Evolutionary conservation across 2,329 filamentous ascomycete species (phyloP).

Genomic region (Aschersonia sp.): DNA sequence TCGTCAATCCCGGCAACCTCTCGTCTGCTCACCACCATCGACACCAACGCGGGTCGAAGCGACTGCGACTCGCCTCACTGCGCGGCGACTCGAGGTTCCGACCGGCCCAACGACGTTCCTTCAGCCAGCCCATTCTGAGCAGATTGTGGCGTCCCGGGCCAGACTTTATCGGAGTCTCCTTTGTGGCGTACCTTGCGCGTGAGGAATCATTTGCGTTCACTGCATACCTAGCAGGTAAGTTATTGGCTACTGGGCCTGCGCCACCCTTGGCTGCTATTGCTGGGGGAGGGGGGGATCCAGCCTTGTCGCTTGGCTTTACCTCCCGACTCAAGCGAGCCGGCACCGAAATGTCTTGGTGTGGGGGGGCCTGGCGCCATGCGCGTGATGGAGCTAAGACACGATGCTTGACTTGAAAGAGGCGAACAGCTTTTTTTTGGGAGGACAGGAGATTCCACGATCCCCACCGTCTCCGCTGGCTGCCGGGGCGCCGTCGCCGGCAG

Average conservation of each 20-base stretch:
- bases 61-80: neutral
- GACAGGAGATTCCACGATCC: neutral
- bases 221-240: neutral
- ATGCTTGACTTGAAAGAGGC: neutral
- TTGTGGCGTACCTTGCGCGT: too few relatives aligned
- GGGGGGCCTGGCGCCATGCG: neutral
- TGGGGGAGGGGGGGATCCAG: too few relatives aligned
- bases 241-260: neutral
- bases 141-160: too few relatives aligned
- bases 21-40: too few relatives aligned
- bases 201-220: too few relatives aligned
- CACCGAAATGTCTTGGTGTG: neutral
- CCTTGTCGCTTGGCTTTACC: too few relatives aligned
- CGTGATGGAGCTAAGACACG: neutral
- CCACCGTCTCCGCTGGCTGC: neutral
- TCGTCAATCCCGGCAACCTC: too few relatives aligned
- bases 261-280: neutral
- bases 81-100: neutral
- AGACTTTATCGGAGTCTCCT: too few relatives aligned
- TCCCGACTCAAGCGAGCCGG: too few relatives aligned
- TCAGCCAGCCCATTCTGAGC: too few relatives aligned
- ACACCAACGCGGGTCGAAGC: too few relatives aligned
- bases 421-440: neutral
- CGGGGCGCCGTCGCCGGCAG: neutral
- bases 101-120: neutral